A percentile compares a stretch with the other conserved stretches of the same genome.
phyloP scores from a whole-genome alignment of 768 basidiomycete genomes.

The Tubosaeta sp. region DNA sequence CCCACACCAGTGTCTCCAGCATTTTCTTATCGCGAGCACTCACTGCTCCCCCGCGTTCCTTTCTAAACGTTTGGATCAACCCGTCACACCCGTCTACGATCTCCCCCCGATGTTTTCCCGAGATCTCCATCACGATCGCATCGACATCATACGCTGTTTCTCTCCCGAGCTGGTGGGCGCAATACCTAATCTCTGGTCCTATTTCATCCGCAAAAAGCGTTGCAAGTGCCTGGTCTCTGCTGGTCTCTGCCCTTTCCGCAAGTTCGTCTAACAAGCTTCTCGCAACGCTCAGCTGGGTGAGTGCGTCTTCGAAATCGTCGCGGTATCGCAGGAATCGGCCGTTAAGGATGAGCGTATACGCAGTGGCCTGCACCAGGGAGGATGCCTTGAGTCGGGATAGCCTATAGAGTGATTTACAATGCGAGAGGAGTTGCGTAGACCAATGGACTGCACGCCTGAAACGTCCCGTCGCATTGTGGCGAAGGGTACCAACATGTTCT shows the following conservation, averaged over 20 bases:
- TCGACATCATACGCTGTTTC: slow-evolving; percentile 79
- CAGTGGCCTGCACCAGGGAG: slow-evolving; percentile 62
- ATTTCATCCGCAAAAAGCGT: slow-evolving; percentile 81
- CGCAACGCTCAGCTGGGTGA: slow-evolving; percentile 78
- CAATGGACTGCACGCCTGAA: slow-evolving; percentile 78
- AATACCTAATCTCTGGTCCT: slow-evolving; percentile 87
- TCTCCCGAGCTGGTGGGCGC: slow-evolving; percentile 83
- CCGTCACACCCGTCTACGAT: slow-evolving; percentile 62
- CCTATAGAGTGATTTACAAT: slow-evolving; percentile 60
- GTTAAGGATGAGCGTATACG: slow-evolving; percentile 77
- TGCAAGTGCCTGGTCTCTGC: slow-evolving; percentile 84
- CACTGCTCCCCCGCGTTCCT: slow-evolving; percentile 35
- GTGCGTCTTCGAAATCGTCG: slow-evolving; percentile 69
- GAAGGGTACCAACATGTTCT: slow-evolving; percentile 50
- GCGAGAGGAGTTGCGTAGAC: slow-evolving; percentile 72
- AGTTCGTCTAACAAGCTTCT: slow-evolving; percentile 67
- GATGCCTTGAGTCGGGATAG: slow-evolving; percentile 50
- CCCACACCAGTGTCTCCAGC: slow-evolving; percentile 67
- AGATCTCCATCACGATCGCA: slow-evolving; percentile 62
- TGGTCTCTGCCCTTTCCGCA: slow-evolving; percentile 57
- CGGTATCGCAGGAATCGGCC: slow-evolving; percentile 80
- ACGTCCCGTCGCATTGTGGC: slow-evolving; percentile 73
- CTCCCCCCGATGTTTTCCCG: slow-evolving; percentile 49
- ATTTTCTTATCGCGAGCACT: slow-evolving; percentile 45
- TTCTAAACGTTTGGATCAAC: slow-evolving; percentile 48